Conservation (phyloP, 495 filamentous ascomycete genomes). For the Tuber borchii region DNA sequence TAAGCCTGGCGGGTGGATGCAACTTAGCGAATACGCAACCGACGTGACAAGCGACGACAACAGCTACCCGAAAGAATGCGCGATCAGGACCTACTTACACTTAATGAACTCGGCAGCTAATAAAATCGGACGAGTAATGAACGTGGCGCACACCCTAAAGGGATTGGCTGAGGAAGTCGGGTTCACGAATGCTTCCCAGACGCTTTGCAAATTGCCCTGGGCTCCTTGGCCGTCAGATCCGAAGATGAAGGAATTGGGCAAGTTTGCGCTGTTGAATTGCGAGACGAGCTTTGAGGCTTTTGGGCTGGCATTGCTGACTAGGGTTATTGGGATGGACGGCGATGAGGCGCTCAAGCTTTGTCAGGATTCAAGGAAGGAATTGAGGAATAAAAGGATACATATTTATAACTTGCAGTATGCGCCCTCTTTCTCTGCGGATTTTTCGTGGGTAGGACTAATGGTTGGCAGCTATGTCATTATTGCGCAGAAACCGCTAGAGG, state of each 20-base stretch:
- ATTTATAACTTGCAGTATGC: constrained; percentile 43
- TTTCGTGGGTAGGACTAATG: neutral
- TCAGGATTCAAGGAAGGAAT: constrained; percentile 50
- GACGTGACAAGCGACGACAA: constrained; percentile 51
- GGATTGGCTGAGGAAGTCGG: constrained; percentile 50
- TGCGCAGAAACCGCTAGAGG: constrained; percentile 42
- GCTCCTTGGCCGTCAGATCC: constrained; percentile 57
- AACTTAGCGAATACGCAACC: constrained; percentile 29
- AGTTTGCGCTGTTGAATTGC: constrained; percentile 44
- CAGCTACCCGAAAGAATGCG: constrained; percentile 48
- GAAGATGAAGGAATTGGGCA: constrained; percentile 50
- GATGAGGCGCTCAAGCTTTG: constrained; percentile 53
- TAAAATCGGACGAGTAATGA: constrained; percentile 48
- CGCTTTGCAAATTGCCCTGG: constrained; percentile 50
- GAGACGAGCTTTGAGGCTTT: constrained; percentile 48
- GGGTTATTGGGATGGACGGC: constrained; percentile 50
- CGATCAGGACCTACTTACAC: constrained; percentile 49
- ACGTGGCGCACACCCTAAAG: constrained; percentile 46
- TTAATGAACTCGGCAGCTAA: constrained; percentile 47
- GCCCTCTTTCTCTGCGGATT: neutral
- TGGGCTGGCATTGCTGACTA: constrained; percentile 48
- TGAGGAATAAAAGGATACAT: constrained; percentile 51
- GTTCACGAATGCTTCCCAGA: constrained; percentile 56
- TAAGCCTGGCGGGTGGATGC: constrained; percentile 17
- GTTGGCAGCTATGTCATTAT: constrained; percentile 37